Base-by-base conservation (phyloP, 148 eudicot genomes). In the Nepenthes gracilis region DNA sequence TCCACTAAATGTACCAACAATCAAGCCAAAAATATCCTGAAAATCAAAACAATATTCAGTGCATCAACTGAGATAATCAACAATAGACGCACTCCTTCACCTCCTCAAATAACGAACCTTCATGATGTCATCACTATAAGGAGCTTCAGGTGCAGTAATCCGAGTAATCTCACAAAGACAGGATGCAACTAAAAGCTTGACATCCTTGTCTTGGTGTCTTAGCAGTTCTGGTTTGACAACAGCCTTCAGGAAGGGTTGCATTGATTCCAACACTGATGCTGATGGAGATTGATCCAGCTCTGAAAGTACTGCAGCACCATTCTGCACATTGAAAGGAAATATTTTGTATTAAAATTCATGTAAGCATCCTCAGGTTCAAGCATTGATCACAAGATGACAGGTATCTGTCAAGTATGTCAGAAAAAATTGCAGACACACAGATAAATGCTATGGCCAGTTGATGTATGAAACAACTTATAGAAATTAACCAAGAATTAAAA, bases 131-230 rank as follows among this genome's bases (percentile, higher is more conserved):
- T 93, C 99, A 35, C 81, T 83, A 54, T 93, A 93, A 45, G 99
- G 99, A 38, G 97, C 89, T 61, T 93, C 95, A 58, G 99, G 99
- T 60, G 99, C 99, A 71, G 99, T 93, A 62, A 93, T 89, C 72
- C 99, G 75, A 58, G 97, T 89, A 61, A 89, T 86, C 79, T 93
- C 99, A 74, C 99, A 93, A 57, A 86, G 80, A 67, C 97, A 89
- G 14, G 95, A 76, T 38, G 96, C 99, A 63, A 93, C 85, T 63
- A 84, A 77, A 66, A 93, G 89, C 65, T 81, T 86, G 54, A 89
- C 86, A 65, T 89, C 89, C 69, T 83, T 80, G 60, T 89, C 97
- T 62, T 79, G 97, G 80, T 93, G 99, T 67, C 86, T 86, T 53
- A 93, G 67, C 66, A 86, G 64, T 67, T 86, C 92, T 13, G 96